A percentile compares a stretch with the other conserved stretches of the same genome.
These are phyloP conservation scores for Gossypium sturtianum DNA, from an alignment of 345 rosid species.

Conservation along the genomic window DNA sequence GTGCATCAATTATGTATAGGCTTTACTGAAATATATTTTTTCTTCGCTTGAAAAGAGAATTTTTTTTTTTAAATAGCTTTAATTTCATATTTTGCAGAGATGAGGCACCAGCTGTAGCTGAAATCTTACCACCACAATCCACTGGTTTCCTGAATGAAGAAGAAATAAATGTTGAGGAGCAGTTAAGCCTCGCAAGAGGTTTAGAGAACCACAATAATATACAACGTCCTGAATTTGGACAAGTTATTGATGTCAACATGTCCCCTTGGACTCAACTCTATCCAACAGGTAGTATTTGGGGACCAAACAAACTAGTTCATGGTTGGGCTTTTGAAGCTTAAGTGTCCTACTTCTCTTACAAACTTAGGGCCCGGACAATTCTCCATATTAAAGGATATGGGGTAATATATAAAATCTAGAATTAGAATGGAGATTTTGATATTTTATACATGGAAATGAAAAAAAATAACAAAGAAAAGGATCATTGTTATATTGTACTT, in stretches of 20 bases:
- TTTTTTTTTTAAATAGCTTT: neutral
- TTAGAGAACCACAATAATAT: neutral
- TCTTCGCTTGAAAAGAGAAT: no score
- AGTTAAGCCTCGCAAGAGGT: conserved; percentile 1
- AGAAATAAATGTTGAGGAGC: neutral
- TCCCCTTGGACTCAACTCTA: conserved; percentile 11
- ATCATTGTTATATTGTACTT: no score
- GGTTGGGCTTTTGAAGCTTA: no score
- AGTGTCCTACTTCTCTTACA: no score
- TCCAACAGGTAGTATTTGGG: neutral
- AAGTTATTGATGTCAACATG: conserved; percentile 6
- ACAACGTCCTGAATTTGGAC: conserved; percentile 10
- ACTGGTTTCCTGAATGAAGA: neutral
- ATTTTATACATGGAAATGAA: no score
- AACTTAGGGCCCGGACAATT: no score
- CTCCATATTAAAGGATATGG: no score
- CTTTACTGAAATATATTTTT: neutral
- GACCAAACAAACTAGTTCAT: no score
- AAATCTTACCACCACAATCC: neutral
- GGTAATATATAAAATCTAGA: no score
- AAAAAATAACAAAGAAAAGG: no score
- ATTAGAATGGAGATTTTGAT: no score
- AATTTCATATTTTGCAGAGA: neutral
- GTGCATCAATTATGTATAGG: neutral
- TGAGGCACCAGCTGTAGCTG: neutral